Base-by-base conservation (phyloP, 1,139 yeast species). In the Taphrina flavorubra region DNA sequence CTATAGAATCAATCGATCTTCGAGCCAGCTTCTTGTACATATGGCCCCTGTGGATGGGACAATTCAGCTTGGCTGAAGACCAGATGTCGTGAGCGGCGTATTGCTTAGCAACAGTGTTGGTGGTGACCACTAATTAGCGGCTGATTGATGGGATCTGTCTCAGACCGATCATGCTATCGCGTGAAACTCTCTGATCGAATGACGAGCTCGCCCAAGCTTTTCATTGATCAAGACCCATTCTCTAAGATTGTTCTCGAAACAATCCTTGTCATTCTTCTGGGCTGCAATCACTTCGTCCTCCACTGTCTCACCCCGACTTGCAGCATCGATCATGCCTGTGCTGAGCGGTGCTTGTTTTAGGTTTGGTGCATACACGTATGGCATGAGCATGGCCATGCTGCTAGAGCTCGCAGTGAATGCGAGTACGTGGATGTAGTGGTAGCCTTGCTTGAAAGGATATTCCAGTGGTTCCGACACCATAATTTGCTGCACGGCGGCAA, bases 171-270 rank as follows among this genome's bases (percentile, higher is more conserved):
- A 58, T 51, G 55, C 58, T 16, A 63, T 63, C 36, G 67, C n/a
- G 61, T 65, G 68, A 44, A 57, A 65, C 37, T 57, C 68, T 25
- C 57, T 51, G 34, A 65, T 42, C 18, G 60, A 51, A 44, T 65
- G 68, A 20, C 55, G 44, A 16, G 57, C 61, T 18, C 68, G 56
- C 34, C 44, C 57, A 20, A 56, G 59, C 44, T 57, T 47, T 18
- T 65, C 63, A 31, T 65, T 65, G 63, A 65, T 51, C 42, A 65
- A 37, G 18, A 65, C 40, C 68, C 68, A 65, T 34, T 65, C 68
- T 34, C 53, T 57, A 39, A 65, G 58, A n/a, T 59, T 57, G 49
- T 65, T 65, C 49, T 46, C 58, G 47, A 65, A 57, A 46, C 57
- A 47, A n/a, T 39, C 68, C 58, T 58, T 58, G 42, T 49, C 59